phyloP scores from a whole-genome alignment of 306 rosid genomes.

The Fragaria iinumae region DNA sequence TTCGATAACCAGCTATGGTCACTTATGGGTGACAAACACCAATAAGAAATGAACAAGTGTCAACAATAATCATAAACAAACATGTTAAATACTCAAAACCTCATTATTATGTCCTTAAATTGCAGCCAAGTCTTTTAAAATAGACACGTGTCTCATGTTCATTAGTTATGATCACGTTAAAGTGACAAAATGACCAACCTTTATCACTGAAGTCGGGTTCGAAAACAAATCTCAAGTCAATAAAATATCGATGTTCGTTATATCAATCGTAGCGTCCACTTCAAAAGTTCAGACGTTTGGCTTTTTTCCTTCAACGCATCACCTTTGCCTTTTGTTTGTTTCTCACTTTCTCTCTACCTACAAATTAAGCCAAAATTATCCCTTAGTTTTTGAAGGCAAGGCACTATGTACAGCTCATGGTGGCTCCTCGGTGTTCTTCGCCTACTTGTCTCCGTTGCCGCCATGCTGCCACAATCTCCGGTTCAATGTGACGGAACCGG shows the following conservation, averaged over 20 bases:
- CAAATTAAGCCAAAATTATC: background rate
- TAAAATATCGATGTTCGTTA: background rate
- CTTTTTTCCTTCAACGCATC: conserved; percentile 18
- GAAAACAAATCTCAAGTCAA: background rate
- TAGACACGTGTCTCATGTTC: too few species aligned
- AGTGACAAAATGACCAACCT: too few species aligned
- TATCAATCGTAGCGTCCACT: conserved; percentile 18
- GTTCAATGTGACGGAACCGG: conserved; percentile 37
- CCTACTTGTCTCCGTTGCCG: conserved; percentile 14
- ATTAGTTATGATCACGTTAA: too few species aligned
- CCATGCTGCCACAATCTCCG: conserved; percentile 48
- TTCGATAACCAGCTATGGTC: too few species aligned
- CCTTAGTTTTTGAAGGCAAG: background rate
- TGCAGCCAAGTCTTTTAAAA: too few species aligned
- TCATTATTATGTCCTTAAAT: too few species aligned
- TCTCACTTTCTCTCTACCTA: background rate
- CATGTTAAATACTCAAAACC: too few species aligned
- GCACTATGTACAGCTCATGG: conserved; percentile 21
- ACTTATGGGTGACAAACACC: too few species aligned
- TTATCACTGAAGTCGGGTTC: too few species aligned
- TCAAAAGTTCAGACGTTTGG: background rate
- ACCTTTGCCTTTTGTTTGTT: background rate
- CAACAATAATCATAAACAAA: too few species aligned
- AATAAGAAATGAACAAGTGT: too few species aligned
- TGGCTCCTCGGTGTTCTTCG: conserved; percentile 21